Base-by-base conservation (phyloP, 192 early-diverging fungal species). In the Coemansia sp. region DNA sequence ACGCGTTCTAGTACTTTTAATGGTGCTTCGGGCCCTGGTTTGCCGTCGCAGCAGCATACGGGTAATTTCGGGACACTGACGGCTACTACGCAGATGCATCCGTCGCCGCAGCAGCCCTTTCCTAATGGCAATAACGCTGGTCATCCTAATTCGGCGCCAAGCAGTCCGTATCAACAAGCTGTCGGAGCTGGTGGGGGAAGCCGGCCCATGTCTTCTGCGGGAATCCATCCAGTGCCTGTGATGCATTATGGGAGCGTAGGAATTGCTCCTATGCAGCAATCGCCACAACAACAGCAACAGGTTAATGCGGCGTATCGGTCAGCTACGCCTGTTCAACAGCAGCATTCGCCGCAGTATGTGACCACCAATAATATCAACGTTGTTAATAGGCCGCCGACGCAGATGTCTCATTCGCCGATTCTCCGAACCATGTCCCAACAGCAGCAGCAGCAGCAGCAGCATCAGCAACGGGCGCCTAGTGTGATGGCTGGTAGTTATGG, bases 61-160 rank as follows among this genome's bases (percentile, higher is more conserved):
- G 77, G 77, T 5, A 67, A 75, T 7, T 75, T 80, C 38, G 72
- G 72, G 18, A 69, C 77, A n/a, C 63, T 80, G 48, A 72, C 77
- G 0, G 77, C n/a, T 8, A 68, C 60, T 29, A 30, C 69, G 2
- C 77, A 80, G 52, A 67, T 71, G 52, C 68, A 62, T 14, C 54
- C 64, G 4, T 60, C 52, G 40, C 66, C 66, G 3, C 69, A 61
- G 33, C 68, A 65, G 17, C 54, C 34, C 3, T 56, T 56, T 56
- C 22, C 7, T 28, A 28, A 28, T 28, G 54, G 8, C 11, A 28
- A 28, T 12, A 29, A 11, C 54, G 34, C n/a, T n/a, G 28, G 36
- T 17, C 56, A 56, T 8, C 51, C 64, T 4, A 67, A 63, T 30
- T 77, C 75, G 0, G 69, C 75, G 0, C 75, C 75, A 8, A 63